phyloP scores from a whole-genome alignment of 305 asterid genomes.

The Fraxinus sp. region DNA sequence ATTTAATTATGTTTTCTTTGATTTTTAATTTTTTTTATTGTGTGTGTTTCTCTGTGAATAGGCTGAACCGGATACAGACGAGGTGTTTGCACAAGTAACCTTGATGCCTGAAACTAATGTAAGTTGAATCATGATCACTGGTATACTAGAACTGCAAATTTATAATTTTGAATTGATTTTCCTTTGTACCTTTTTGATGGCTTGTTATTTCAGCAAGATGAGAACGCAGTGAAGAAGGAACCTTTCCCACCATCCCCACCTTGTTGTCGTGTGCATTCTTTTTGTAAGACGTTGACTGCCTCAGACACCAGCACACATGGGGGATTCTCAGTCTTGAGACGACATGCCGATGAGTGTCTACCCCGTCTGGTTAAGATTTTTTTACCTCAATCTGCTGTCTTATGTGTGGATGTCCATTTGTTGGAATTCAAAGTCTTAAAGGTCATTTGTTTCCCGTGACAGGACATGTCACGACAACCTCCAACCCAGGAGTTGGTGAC shows the following conservation, averaged over 20 bases:
- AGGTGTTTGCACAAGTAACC: slow-evolving; percentile 86
- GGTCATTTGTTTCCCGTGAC: slow-evolving; percentile 24
- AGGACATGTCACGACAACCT: slow-evolving; percentile 95
- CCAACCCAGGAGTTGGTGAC: slow-evolving; percentile 89
- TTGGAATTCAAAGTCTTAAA: slow-evolving; percentile 13
- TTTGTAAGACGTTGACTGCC: slow-evolving; percentile 89
- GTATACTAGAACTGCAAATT: not conserved
- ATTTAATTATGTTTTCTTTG: not conserved
- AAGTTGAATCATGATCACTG: slow-evolving; percentile 26
- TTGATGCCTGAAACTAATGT: slow-evolving; percentile 77
- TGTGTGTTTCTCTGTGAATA: slow-evolving; percentile 22
- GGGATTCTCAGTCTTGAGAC: slow-evolving; percentile 84
- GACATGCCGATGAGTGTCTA: slow-evolving; percentile 95
- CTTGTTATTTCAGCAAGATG: slow-evolving; percentile 67
- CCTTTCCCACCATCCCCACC: slow-evolving; percentile 54
- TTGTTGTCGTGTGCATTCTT: slow-evolving; percentile 71
- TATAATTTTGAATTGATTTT: slow-evolving; percentile 2
- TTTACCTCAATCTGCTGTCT: not conserved
- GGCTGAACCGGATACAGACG: slow-evolving; percentile 97
- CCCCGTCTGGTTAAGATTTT: slow-evolving; percentile 72
- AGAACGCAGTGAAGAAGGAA: slow-evolving; percentile 60
- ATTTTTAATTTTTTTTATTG: not conserved
- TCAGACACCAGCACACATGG: slow-evolving; percentile 98
- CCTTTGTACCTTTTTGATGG: not conserved
- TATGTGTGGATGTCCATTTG: not conserved